Evolutionary conservation across 176 grass and related monocot species (phyloP), one percentile per base, ranked within the genome.

Genomic region (Musa troglodytarum): DNA sequence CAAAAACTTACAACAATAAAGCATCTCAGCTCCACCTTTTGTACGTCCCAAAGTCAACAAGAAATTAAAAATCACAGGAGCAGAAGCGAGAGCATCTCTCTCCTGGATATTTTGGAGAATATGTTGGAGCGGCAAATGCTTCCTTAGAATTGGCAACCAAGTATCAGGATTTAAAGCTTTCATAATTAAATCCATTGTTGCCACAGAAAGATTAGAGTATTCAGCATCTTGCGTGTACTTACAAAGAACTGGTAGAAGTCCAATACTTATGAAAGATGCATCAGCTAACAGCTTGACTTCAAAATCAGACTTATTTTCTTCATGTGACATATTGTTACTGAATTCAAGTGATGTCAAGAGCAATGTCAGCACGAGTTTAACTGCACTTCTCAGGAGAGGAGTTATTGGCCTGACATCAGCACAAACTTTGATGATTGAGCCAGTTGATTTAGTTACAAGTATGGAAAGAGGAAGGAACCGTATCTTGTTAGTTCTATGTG

Each of bases 1-100:
- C 69, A 93, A 85, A 81, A 93, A 81, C 80, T 89, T 90, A 73
- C 83, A 71, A 23, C 82, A 93, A 76, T 81, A 84, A 80, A 98
- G 90, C 74, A 98, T 77, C 83, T 88, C 83, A 54, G 87, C 94
- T 81, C 94, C 94, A 58, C 89, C 90, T 79, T 93, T 98, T 82
- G 88, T 91, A 64, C 62, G 81, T 25, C 81, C 87, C 84, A 98
- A 75, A 25, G 90, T 93, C 83, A 98, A 86, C 69, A 93, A 87
- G 54, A 98, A 93, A 83, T 86, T 89, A 72, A 98, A 69, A 58
- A 77, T 61, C 68, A 98, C 84, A 49, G 83, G 79, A 87, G 73
- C 82, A 76, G 79, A 85, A 72, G 66, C 69, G 11, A 63, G 16
- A 76, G 53, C 72, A n/a, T 21, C 79, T 49, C 73, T 85, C 52